These are phyloP conservation scores for Nakataea oryzae DNA, from an alignment of 2,329 filamentous ascomycete genomes.

Conservation along the genomic window DNA sequence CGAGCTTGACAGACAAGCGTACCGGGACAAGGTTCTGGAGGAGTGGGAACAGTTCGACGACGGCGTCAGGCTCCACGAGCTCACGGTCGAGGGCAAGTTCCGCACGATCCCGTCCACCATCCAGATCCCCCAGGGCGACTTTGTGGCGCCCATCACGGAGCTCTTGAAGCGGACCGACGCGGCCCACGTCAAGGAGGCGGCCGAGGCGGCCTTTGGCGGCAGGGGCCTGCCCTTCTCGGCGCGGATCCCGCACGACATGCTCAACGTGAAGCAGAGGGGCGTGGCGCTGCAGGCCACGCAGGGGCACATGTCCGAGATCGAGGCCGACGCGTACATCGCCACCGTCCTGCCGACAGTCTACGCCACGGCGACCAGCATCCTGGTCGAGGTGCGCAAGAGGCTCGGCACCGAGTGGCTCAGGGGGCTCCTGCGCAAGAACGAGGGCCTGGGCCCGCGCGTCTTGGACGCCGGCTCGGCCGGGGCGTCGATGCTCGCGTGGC, in stretches of 20 bases:
- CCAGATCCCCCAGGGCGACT: conserved; percentile 57
- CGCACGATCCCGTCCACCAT: conserved; percentile 64
- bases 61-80: conserved; percentile 54
- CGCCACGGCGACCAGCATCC: conserved; percentile 52
- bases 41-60: conserved; percentile 21
- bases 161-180: conserved; percentile 59
- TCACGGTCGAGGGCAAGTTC: conserved; percentile 66
- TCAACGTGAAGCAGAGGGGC: conserved; percentile 48
- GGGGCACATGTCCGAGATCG: conserved; percentile 60
- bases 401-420: conserved; percentile 63
- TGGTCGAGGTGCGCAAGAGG: conserved; percentile 66
- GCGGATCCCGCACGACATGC: conserved; percentile 51
- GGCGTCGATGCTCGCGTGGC: conserved; percentile 63
- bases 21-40: conserved; percentile 13
- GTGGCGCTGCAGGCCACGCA: conserved; percentile 56
- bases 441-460: conserved; percentile 47
- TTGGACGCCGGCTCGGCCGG: conserved; percentile 69
- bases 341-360: conserved; percentile 62
- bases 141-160: conserved; percentile 59
- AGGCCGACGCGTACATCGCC: conserved; percentile 63
- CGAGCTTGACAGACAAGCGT: conserved; percentile 18
- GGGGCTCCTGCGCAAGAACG: conserved; percentile 47
- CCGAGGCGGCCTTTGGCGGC: conserved; percentile 69
- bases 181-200: conserved; percentile 64
- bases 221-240: conserved; percentile 65